Conservation (phyloP, 2,329 filamentous ascomycete species). For the Polytolypa hystricis region DNA sequence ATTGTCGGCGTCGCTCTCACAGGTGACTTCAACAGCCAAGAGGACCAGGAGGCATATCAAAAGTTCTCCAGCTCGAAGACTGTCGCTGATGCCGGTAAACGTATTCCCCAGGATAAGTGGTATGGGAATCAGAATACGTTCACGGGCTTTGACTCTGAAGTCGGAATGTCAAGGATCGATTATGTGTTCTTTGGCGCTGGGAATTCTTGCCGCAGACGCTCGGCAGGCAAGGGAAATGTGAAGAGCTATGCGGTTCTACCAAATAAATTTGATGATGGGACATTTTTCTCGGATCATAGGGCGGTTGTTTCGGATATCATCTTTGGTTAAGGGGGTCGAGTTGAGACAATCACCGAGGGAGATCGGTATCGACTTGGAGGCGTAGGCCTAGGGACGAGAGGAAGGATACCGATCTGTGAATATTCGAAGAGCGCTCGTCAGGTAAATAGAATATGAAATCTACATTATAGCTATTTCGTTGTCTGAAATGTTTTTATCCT, state of each 20-base stretch:
- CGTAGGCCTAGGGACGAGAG: no score
- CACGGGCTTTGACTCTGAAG: constrained; percentile 28
- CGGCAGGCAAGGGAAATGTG: constrained; percentile 27
- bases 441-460: no score
- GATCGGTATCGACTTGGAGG: no score
- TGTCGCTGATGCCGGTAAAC: not conserved
- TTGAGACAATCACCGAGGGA: no score
- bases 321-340: constrained; percentile 15
- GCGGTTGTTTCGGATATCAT: constrained; percentile 43
- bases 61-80: not conserved
- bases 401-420: no score
- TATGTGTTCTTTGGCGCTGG: constrained; percentile 38
- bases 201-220: not conserved
- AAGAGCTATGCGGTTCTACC: constrained; percentile 41
- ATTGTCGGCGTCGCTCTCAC: constrained; percentile 39
- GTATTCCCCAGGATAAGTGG: not conserved
- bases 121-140: constrained; percentile 21
- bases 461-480: no score
- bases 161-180: constrained; percentile 37
- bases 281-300: constrained; percentile 46
- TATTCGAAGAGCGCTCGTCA: no score
- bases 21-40: constrained; percentile 47
- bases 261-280: constrained; percentile 45
- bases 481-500: no score
- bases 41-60: constrained; percentile 41